phyloP scores from a whole-genome alignment of 75 land plant species.

The Cunninghamia lanceolata region DNA sequence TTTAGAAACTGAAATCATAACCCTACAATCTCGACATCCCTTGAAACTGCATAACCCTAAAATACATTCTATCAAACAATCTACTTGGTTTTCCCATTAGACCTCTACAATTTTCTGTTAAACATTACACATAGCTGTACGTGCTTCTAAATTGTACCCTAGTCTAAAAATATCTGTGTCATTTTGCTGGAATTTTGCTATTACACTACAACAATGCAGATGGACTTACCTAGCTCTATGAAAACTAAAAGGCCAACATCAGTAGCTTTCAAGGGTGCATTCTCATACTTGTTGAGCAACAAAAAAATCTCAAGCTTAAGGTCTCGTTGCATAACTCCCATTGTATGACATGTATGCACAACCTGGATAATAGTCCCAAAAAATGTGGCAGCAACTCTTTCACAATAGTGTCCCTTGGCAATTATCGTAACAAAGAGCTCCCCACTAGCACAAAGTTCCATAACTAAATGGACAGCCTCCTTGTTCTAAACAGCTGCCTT shows the following conservation, averaged over 20 bases:
- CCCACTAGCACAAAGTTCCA: constrained; percentile 53
- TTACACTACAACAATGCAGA: too few species aligned
- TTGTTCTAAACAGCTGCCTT: constrained; percentile 68
- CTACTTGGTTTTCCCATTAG: too few species aligned
- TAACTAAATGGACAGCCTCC: constrained; percentile 44
- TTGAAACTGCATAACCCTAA: too few species aligned
- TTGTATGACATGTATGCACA: constrained; percentile 57
- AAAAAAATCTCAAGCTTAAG: constrained; percentile 73
- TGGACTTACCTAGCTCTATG: constrained; percentile 50
- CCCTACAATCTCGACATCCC: too few species aligned
- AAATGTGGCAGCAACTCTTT: constrained; percentile 57
- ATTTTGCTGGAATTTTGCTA: too few species aligned
- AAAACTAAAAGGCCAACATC: constrained; percentile 69
- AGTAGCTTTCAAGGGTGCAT: constrained; percentile 54
- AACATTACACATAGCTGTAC: too few species aligned
- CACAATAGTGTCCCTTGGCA: constrained; percentile 61
- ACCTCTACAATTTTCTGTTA: too few species aligned
- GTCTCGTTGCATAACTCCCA: constrained; percentile 60
- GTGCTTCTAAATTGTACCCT: too few species aligned
- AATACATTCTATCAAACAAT: too few species aligned
- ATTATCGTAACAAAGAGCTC: constrained; percentile 75
- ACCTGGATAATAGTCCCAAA: constrained; percentile 62
- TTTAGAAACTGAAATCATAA: too few species aligned
- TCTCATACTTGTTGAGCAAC: constrained; percentile 43
- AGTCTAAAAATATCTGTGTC: too few species aligned